Evolutionary conservation across 768 basidiomycete genomes (phyloP).

Genomic region (Hydnomerulius pinastri): DNA sequence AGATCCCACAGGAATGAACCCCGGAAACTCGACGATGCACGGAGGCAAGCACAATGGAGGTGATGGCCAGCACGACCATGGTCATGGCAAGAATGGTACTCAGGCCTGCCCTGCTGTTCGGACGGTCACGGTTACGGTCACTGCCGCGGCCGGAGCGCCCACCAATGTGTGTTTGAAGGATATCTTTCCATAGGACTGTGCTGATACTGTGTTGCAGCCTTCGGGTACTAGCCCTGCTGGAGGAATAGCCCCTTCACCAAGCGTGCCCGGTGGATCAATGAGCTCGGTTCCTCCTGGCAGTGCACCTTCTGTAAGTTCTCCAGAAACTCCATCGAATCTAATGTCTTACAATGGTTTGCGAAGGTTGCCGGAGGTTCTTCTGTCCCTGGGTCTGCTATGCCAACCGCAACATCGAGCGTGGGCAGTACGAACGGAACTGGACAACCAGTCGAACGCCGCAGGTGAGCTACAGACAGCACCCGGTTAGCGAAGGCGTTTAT

Average conservation of each 20-base stretch:
- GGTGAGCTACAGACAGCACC: background rate
- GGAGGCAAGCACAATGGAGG: background rate
- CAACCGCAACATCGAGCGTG: background rate
- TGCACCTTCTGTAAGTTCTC: background rate
- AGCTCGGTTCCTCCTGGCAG: background rate
- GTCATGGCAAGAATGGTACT: background rate
- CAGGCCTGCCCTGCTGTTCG: background rate
- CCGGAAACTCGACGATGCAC: background rate
- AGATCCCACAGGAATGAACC: background rate
- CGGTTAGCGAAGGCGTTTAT: background rate
- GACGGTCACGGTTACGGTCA: conserved; percentile 18
- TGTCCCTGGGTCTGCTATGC: background rate
- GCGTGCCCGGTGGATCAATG: background rate
- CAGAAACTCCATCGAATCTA: background rate
- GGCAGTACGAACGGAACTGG: too few species aligned
- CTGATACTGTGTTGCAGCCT: background rate
- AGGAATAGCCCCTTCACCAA: background rate
- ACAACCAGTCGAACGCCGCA: background rate
- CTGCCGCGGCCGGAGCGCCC: conserved; percentile 6
- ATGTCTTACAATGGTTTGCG: background rate
- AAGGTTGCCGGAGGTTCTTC: background rate
- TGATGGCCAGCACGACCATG: background rate
- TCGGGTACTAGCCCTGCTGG: background rate
- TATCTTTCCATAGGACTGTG: background rate
- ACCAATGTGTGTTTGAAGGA: background rate